Evolutionary conservation across 179 eudicot species (phyloP), one percentile per base, ranked within the genome.

Genomic region (Patellifolia procumbens): DNA sequence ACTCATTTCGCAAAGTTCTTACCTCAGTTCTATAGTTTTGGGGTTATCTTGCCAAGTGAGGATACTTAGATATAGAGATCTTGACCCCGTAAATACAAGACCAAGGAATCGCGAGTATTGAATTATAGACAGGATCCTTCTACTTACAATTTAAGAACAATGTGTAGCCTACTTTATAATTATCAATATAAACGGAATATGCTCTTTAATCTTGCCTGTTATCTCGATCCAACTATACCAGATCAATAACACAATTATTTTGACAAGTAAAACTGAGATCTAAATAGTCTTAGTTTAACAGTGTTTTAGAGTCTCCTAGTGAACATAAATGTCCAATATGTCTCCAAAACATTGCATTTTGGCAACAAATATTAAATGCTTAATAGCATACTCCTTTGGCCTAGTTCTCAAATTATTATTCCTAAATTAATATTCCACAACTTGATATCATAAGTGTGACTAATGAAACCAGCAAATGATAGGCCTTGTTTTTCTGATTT

Each of bases 271-370:
- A 64, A 19, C 49, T 67, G 5, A 5, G 43, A 55, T 19, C 35
- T 67, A 15, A 65, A 24, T 43, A 35, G 22, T 32, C 29, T 65
- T 65, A 31, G 17, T 46, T 63, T 29, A 31, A 31, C 48, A 22
- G 78, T 34, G 70, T 3, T 65, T 75, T 20, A 56, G 29, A 58
- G 76, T 70, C 70, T 62, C 31, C 7, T 34, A 58, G 56, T 31
- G 74, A 48, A 51, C 60, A 64, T 63, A 32, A 62, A 75, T 76
- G 58, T 45, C 37, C 26, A 64, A 24, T 32, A 4, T 64, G 53
- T 71, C 70, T 20, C 8, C 61, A 10, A 59, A n/a, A 61, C 42
- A 46, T 60, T 52, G 63, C 56, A 62, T 62, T 45, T 17, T 62
- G 31, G 37, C 39, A 43, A 59, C 9, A 17, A 43, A 45, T 74